Percentiles rank a stretch among this genome's conserved stretches.
phyloP scores from a whole-genome alignment of 2,329 filamentous ascomycete species.

The Aspergillus texensis region DNA sequence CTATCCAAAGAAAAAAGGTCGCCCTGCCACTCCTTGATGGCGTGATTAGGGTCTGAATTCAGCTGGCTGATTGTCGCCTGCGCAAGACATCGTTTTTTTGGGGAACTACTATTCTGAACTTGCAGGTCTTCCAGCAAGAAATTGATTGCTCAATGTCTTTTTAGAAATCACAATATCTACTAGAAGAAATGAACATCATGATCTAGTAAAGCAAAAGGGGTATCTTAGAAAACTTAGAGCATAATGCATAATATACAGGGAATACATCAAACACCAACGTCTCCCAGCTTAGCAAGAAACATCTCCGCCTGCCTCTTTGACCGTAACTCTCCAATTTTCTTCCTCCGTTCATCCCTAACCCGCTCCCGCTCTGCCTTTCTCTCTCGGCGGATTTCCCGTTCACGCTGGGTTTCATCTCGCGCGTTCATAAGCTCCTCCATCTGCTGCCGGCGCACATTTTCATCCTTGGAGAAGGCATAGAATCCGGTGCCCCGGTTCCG shows the following conservation, averaged over 20 bases:
- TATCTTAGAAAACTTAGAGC: conserved; percentile 12
- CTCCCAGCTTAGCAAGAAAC: conserved; percentile 65
- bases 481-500: conserved; percentile 88
- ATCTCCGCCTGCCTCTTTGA: conserved; percentile 70
- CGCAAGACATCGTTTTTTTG: background rate
- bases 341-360: conserved; percentile 63
- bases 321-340: conserved; percentile 53
- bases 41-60: background rate
- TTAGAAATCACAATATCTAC: background rate
- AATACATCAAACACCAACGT: conserved; percentile 29
- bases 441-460: conserved; percentile 66
- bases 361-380: conserved; percentile 61
- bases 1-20: background rate
- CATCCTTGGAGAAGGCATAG: conserved; percentile 82
- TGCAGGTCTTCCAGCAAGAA: background rate
- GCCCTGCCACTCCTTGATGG: background rate
- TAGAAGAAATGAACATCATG: background rate
- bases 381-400: conserved; percentile 59
- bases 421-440: conserved; percentile 74
- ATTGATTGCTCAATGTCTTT: background rate
- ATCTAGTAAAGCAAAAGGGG: conserved; percentile 6
- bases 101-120: background rate
- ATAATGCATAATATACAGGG: conserved; percentile 10
- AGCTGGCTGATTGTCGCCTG: background rate
- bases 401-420: conserved; percentile 68